Evolutionary conservation across 2,329 filamentous ascomycete genomes (phyloP).

Genomic region (Kalaharituber pfeilii): DNA sequence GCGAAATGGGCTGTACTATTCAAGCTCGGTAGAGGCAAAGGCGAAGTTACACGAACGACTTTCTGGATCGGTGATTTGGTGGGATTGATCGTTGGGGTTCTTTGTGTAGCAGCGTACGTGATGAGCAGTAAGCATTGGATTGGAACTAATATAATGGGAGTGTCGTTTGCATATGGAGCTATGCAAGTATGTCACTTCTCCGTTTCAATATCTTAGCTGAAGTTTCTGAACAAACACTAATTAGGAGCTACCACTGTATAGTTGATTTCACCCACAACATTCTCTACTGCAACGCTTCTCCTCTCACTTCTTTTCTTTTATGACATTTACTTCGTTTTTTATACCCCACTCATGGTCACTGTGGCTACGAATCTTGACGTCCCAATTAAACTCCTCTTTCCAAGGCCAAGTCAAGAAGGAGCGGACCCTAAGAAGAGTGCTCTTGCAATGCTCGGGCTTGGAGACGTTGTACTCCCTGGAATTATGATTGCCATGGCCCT

Average conservation of each 20-base stretch:
- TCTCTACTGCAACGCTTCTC: slow-evolving; percentile 62
- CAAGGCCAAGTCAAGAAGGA: slow-evolving; percentile 35
- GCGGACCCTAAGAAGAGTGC: slow-evolving; percentile 7
- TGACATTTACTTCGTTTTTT: slow-evolving; percentile 85
- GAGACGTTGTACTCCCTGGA: slow-evolving; percentile 85
- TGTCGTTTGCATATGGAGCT: slow-evolving; percentile 69
- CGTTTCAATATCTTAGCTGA: not conserved
- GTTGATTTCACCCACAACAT: slow-evolving; percentile 75
- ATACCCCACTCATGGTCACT: slow-evolving; percentile 65
- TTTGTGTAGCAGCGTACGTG: slow-evolving; percentile 40
- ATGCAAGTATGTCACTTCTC: slow-evolving; percentile 36
- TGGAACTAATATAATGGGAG: slow-evolving; percentile 71
- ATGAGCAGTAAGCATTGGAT: slow-evolving; percentile 40
- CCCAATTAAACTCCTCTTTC: slow-evolving; percentile 80
- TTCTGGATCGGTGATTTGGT: slow-evolving; percentile 24
- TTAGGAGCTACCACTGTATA: slow-evolving; percentile 27
- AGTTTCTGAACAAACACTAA: too few species aligned
- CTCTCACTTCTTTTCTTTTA: slow-evolving; percentile 75
- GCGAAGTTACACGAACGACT: slow-evolving; percentile 9
- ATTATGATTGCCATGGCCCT: slow-evolving; percentile 77
- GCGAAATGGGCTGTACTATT: slow-evolving; percentile 2
- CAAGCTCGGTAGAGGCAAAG: slow-evolving; percentile 1
- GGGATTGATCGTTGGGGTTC: slow-evolving; percentile 38
- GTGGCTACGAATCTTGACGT: slow-evolving; percentile 81
- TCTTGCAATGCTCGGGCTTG: slow-evolving; percentile 65